phyloP scores from a whole-genome alignment of 371 early-diverging fungal species.

The Dichotomocladium elegans region DNA sequence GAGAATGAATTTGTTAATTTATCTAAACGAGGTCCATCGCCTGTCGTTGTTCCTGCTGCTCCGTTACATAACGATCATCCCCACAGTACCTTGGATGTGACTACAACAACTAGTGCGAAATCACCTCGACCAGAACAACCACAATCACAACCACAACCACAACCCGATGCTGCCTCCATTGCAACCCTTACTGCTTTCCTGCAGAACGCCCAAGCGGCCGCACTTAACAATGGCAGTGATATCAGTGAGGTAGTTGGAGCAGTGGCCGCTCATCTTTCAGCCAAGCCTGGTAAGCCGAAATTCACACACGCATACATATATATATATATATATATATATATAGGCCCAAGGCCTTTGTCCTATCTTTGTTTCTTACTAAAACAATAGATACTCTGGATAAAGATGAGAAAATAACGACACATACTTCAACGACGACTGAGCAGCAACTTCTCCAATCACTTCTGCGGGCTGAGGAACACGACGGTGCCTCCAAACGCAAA shows the following conservation, averaged over 20 bases:
- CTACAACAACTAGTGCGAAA: not conserved
- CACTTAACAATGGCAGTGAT: slow-evolving; percentile 14
- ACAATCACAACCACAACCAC: not conserved
- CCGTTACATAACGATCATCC: not conserved
- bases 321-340: not conserved
- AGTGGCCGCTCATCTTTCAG: slow-evolving; percentile 34
- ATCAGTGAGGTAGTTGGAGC: slow-evolving; percentile 31
- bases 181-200: slow-evolving; percentile 12
- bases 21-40: not conserved
- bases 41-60: not conserved
- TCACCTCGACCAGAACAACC: not conserved
- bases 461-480: slow-evolving; percentile 1
- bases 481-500: slow-evolving; percentile 8
- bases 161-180: not conserved
- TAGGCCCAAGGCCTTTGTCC: no score
- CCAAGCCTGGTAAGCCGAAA: slow-evolving; percentile 27
- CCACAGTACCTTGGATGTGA: not conserved
- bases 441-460: slow-evolving; percentile 2
- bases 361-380: not conserved
- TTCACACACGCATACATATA: not conserved
- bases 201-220: slow-evolving; percentile 9
- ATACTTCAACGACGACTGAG: slow-evolving; percentile 1
- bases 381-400: slow-evolving; percentile 2
- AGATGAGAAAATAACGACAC: not conserved
- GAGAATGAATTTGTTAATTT: no score